Conservation (phyloP, 108 stramenopile species). For the Asterionellopsis glacialis region DNA sequence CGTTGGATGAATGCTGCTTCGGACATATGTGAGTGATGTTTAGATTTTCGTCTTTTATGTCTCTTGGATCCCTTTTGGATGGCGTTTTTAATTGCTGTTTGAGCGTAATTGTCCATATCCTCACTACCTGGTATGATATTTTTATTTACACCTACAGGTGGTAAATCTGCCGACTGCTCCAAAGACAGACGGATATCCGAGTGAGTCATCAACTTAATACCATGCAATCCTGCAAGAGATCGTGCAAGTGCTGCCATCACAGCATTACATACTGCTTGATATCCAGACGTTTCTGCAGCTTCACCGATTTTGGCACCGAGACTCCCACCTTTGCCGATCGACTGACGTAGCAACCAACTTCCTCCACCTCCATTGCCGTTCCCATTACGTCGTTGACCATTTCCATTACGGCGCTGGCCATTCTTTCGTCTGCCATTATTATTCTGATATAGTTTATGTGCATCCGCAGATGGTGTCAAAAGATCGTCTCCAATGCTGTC, state of each 20-base stretch:
- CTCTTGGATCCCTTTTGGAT: constrained; percentile 50
- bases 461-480: constrained; percentile 58
- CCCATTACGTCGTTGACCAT: constrained; percentile 9
- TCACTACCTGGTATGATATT: constrained; percentile 26
- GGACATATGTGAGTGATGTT: constrained; percentile 1
- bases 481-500: constrained; percentile 62
- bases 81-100: constrained; percentile 52
- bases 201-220: constrained; percentile 77
- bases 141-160: constrained; percentile 42
- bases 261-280: constrained; percentile 70
- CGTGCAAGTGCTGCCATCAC: constrained; percentile 77
- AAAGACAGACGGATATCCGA: constrained; percentile 76
- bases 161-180: constrained; percentile 72
- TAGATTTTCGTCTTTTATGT: constrained; percentile 17
- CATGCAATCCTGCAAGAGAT: constrained; percentile 69
- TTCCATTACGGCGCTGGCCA: constrained; percentile 10
- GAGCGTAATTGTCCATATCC: constrained; percentile 55
- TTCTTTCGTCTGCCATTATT: constrained; percentile 17
- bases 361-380: constrained; percentile 54
- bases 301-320: constrained; percentile 86
- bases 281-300: constrained; percentile 72
- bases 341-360: constrained; percentile 80
- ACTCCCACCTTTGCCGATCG: constrained; percentile 60
- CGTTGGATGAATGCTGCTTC: constrained; percentile 74
- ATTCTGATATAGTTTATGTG: constrained; percentile 53